Base-by-base conservation (phyloP, 768 basidiomycete species). In the Pisolithus tinctorius region DNA sequence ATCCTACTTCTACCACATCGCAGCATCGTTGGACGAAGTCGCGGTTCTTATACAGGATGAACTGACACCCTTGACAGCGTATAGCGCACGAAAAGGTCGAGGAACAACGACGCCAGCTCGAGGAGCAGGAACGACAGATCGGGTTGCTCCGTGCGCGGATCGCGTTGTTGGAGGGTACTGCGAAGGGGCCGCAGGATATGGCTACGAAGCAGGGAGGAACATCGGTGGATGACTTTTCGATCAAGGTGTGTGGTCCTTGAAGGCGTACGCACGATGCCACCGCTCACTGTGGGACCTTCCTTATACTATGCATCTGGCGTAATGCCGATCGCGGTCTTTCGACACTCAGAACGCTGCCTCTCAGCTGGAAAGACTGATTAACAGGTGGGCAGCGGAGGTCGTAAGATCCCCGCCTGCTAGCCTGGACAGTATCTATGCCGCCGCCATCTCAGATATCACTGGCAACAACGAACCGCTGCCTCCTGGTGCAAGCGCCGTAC, bases 81-180 rank as follows among this genome's bases (percentile, higher is more conserved):
- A 86, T 91, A 63, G 89, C 89, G 27, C 89, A 92, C 72, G 84
- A 91, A 67, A 90, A 87, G 66, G 89, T 92, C 57, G 89, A 92
- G 65, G 80, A 85, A 58, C 89, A 92, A 63, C 74, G 89, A 10
- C 62, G 61, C 11, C 88, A 92, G 61, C 77, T 92, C 20, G 84
- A 89, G 61, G 85, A 88, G 63, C 89, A 91, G 63, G 90, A 93
- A 56, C 74, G 81, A 55, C 88, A 91, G 64, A 84, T 92, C 42
- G 91, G 88, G 1, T 71, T 75, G 38, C 75, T 92, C 26, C 75
- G 85, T 41, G 76, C 76, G 2, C 81, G 88, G 36, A 89, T 93
- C 57, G 75, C 81, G 7, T 65, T 83, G 6, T 74, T 92, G 45
- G 89, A 93, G 67, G 91, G 89, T 11, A 52, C 53, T 31, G 74